Evolutionary conservation across 2,329 filamentous ascomycete species (phyloP), one percentile per base, ranked within the genome.

Genomic region (Aspergillus ruber): DNA sequence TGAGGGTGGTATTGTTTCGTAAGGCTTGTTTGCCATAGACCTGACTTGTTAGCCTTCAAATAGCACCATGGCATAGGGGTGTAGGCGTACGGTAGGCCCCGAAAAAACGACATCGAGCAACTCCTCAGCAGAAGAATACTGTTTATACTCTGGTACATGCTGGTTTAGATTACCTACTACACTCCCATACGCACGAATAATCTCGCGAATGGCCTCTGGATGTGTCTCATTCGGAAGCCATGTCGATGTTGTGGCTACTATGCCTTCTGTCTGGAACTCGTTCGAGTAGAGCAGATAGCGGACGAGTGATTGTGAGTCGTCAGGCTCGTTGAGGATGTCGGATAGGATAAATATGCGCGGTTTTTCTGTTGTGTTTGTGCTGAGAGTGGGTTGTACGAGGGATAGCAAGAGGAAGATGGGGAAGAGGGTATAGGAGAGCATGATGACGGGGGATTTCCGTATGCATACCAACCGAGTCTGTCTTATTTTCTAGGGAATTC

Each of bases 131-230:
- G 67, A 59, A 0, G 72, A 71, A 49, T 75, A 78, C 10, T 58
- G 62, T 2, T 62, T 61, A 45, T 73, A 68, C 0, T 70, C 66
- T 45, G 75, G 74, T 2, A 68, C 71, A 50, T 80, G 76, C 3
- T 56, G 55, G 46, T 76, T 75, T 8, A 81, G 62, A 49, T 75
- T 80, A 12, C 72, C 69, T 15, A 69, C 67, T 1, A 70, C 72
- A 21, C 66, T 54, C 2, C 56, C 67, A 50, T 76, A 77, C 3
- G 68, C 73, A 42, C 74, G 59, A 42, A 75, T 47, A 33, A 76
- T 73, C 32, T 65, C 65, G 46, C 65, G 59, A 55, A 77, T 74
- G 27, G 73, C 66, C 48, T 75, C 59, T 6, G 73, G 67, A 48
- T 66, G 64, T 23, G 70, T 63, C 23, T 67, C 66, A 25, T 61